phyloP scores from a whole-genome alignment of 768 basidiomycete species.

The Suillus tomentosus region DNA sequence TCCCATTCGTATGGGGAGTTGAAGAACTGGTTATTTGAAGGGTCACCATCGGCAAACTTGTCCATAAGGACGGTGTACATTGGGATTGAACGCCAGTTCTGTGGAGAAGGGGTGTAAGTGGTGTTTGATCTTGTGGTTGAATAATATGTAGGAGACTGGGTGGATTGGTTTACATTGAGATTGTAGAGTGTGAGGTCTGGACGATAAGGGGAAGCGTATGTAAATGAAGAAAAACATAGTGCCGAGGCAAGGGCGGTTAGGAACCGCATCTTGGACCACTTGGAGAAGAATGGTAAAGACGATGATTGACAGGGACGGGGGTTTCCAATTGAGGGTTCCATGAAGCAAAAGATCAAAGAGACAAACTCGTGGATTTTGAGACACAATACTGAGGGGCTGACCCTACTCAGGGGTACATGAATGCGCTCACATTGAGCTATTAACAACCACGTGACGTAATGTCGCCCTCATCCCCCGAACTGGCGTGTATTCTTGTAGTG shows the following conservation, averaged over 20 bases:
- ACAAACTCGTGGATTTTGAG: too few relatives aligned
- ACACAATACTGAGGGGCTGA: too few relatives aligned
- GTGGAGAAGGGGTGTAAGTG: slow-evolving; percentile 76
- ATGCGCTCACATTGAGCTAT: too few relatives aligned
- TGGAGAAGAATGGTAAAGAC: background rate
- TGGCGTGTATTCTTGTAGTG: too few relatives aligned
- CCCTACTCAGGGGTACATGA: too few relatives aligned
- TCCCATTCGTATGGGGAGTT: slow-evolving; percentile 79
- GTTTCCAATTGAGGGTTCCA: background rate
- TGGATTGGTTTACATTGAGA: slow-evolving; percentile 75
- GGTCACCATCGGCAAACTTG: slow-evolving; percentile 94
- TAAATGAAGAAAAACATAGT: slow-evolving; percentile 36
- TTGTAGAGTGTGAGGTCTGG: slow-evolving; percentile 72
- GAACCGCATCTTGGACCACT: slow-evolving; percentile 45
- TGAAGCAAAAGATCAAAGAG: too few relatives aligned
- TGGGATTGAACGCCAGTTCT: slow-evolving; percentile 86
- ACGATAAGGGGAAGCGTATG: slow-evolving; percentile 65
- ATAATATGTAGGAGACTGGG: slow-evolving; percentile 68
- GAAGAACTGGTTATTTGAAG: slow-evolving; percentile 90
- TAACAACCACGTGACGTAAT: too few relatives aligned
- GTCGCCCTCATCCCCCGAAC: too few relatives aligned
- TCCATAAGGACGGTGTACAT: slow-evolving; percentile 84
- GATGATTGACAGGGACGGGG: background rate
- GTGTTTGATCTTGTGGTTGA: slow-evolving; percentile 56
- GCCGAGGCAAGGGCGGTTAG: slow-evolving; percentile 34